phyloP scores from a whole-genome alignment of 352 stramenopile genomes.

The Phytophthora palmivora region DNA sequence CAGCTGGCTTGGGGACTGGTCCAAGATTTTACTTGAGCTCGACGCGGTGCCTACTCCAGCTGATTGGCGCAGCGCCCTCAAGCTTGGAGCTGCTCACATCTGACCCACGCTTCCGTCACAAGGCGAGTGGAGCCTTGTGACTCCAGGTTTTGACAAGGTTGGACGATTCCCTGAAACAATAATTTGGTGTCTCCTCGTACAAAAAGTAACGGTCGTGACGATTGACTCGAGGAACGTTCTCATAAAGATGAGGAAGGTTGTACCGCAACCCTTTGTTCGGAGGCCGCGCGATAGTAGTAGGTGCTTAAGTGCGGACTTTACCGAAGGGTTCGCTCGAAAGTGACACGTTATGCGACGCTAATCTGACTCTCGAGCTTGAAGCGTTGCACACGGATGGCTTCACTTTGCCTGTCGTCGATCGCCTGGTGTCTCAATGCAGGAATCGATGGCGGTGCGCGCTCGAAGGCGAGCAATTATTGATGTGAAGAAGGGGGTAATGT shows the following conservation, averaged over 20 bases:
- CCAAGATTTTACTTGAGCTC: slow-evolving; percentile 9
- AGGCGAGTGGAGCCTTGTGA: too few species aligned
- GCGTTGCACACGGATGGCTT: slow-evolving; percentile 35
- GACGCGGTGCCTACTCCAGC: slow-evolving; percentile 18
- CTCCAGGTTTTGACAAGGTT: background rate
- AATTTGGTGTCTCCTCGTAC: slow-evolving; percentile 33
- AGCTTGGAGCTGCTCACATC: slow-evolving; percentile 12
- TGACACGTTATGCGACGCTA: slow-evolving; percentile 33
- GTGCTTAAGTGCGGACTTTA: slow-evolving; percentile 9
- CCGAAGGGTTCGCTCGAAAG: slow-evolving; percentile 24
- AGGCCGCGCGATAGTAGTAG: background rate
- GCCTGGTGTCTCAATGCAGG: slow-evolving; percentile 11
- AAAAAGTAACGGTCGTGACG: slow-evolving; percentile 24
- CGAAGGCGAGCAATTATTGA: background rate
- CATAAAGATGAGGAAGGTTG: slow-evolving; percentile 16
- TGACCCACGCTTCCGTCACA: background rate
- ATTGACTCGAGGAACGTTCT: slow-evolving; percentile 36
- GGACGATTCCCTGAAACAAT: slow-evolving; percentile 9
- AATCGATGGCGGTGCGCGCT: background rate
- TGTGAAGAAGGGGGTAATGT: background rate
- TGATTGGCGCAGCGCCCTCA: slow-evolving; percentile 30
- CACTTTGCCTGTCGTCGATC: slow-evolving; percentile 19
- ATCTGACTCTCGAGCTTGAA: slow-evolving; percentile 36
- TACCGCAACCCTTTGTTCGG: slow-evolving; percentile 8
- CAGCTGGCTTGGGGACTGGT: slow-evolving; percentile 12